phyloP scores from a whole-genome alignment of 2,329 filamentous ascomycete species.

The Exophiala dermatitidis region DNA sequence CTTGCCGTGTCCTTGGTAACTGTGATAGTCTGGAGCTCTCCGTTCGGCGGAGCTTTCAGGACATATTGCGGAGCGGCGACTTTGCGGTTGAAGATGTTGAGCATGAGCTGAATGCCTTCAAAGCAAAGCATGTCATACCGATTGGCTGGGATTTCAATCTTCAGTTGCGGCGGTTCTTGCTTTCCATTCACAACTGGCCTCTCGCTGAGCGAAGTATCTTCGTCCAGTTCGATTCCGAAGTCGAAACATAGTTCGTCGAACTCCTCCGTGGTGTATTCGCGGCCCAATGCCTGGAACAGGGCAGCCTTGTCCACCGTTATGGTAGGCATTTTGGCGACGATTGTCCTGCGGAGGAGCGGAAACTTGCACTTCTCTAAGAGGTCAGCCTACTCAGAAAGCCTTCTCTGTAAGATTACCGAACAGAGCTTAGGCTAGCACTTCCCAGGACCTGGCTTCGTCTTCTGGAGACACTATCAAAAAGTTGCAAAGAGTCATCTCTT shows the following conservation, averaged over 20 bases:
- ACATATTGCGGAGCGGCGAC: constrained; percentile 70
- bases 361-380: not conserved
- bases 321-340: constrained; percentile 71
- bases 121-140: constrained; percentile 91
- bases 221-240: constrained; percentile 92
- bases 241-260: constrained; percentile 99
- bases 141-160: constrained; percentile 97
- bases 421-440: not conserved
- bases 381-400: not conserved
- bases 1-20: constrained; percentile 68
- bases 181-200: constrained; percentile 67
- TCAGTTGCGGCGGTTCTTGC: constrained; percentile 84
- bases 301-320: constrained; percentile 94
- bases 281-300: constrained; percentile 86
- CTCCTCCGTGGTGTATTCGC: constrained; percentile 83
- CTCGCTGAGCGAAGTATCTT: constrained; percentile 76
- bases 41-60: constrained; percentile 63
- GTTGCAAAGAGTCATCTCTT: constrained; percentile 3
- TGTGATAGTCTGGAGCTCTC: constrained; percentile 70
- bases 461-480: not conserved
- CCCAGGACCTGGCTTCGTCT: not conserved
- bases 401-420: not conserved
- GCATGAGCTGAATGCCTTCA: constrained; percentile 89
- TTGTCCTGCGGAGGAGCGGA: not conserved
- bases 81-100: constrained; percentile 86